Percentiles rank a stretch among this genome's conserved stretches.
phyloP scores from a whole-genome alignment of 164 flowering plant species.

The Berberis vulgaris region DNA sequence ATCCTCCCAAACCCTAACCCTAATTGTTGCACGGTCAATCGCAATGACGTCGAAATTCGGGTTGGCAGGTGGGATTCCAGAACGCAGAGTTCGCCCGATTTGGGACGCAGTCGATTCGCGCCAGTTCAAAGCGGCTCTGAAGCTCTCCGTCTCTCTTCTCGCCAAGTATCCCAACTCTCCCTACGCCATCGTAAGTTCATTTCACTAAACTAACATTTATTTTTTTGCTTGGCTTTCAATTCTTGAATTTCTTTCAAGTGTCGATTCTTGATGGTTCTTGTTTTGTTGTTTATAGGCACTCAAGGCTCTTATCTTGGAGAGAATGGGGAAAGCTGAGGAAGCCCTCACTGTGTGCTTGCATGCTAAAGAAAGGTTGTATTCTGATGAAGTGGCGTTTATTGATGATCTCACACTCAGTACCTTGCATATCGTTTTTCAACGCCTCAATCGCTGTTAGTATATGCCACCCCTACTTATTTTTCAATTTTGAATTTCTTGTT shows the following conservation, averaged over 20 bases:
- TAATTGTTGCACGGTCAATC: too few species aligned
- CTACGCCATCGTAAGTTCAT: conserved; percentile 61
- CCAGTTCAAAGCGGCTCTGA: conserved; percentile 81
- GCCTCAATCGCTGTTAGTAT: conserved; percentile 76
- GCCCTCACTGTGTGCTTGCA: conserved; percentile 55
- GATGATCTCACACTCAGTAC: conserved; percentile 92
- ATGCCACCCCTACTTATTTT: neutral
- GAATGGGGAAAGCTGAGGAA: conserved; percentile 84
- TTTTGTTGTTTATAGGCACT: conserved; percentile 42
- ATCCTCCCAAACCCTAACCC: too few species aligned
- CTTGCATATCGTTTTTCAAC: conserved; percentile 80
- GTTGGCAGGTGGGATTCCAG: conserved; percentile 86
- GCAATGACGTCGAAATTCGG: conserved; percentile 77
- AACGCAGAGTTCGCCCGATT: conserved; percentile 84
- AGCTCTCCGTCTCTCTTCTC: conserved; percentile 53
- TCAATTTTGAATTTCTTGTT: neutral
- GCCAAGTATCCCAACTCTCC: conserved; percentile 66
- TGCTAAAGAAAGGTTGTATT: conserved; percentile 60
- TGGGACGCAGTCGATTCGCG: conserved; percentile 97
- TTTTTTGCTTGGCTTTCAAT: neutral
- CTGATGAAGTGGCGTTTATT: conserved; percentile 34
- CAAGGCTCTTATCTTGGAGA: conserved; percentile 76
- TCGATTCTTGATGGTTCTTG: neutral
- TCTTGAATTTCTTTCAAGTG: neutral
- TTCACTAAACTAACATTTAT: neutral